These are phyloP conservation scores for Sonneratia caseolaris DNA, from an alignment of 345 rosid genomes.

Conservation along the genomic window DNA sequence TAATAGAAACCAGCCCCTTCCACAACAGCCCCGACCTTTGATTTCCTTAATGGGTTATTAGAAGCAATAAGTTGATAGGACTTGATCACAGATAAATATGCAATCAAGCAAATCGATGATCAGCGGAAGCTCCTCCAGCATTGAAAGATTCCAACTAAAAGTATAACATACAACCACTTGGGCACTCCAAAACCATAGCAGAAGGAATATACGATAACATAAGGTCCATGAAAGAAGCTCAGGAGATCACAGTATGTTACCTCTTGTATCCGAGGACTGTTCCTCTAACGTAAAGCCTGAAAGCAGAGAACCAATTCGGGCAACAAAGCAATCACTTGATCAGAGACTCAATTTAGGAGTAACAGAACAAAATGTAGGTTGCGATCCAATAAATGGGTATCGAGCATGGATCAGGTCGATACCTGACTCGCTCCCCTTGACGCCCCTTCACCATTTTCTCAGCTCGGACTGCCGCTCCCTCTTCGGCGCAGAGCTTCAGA, in stretches of 20 bases:
- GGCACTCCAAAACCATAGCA: no score
- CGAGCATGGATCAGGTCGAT: neutral
- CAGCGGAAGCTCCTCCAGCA: neutral
- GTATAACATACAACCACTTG: no score
- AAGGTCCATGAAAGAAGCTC: no score
- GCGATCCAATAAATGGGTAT: neutral
- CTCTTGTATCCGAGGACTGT: conserved; percentile 82
- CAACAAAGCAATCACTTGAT: no score
- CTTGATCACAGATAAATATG: no score
- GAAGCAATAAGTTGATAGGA: neutral
- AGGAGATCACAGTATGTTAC: conserved; percentile 16
- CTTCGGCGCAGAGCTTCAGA: neutral
- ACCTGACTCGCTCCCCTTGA: conserved; percentile 92
- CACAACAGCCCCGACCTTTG: neutral
- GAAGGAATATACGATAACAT: neutral
- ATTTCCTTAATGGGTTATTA: no score
- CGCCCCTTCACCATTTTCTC: conserved; percentile 81
- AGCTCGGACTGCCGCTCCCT: neutral
- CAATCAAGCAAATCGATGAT: neutral
- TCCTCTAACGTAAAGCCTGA: conserved; percentile 73
- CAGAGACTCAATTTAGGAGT: no score
- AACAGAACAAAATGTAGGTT: no score
- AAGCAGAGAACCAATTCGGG: neutral
- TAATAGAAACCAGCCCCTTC: neutral
- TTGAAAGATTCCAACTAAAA: no score